Base-by-base conservation (phyloP, 352 stramenopile species). In the Phytopythium helicoides region DNA sequence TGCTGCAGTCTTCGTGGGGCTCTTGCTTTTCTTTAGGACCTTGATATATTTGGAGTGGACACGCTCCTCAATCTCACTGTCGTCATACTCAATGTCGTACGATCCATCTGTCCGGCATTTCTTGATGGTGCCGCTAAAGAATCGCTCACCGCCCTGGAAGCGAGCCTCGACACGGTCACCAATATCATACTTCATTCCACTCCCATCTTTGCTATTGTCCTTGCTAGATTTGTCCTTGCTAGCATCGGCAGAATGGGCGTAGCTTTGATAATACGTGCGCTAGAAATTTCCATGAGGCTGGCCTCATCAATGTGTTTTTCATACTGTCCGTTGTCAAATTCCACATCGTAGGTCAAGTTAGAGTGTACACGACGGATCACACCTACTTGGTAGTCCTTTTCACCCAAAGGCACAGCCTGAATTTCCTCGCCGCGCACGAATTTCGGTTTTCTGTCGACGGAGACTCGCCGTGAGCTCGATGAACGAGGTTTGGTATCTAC, bases 401-500 rank as follows among this genome's bases (percentile, higher is more conserved):
- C 66, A 0, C 73, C 65, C 3, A 86, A 50, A 16, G 75, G 76
- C 26, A 87, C 66, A 2, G 73, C 79, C 62, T 89, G 71, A 19
- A 89, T 73, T 42, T 84, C 73, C 56, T 89, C 76, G 14, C 79
- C 79, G 12, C 62, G 56, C 39, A 75, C 54, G 49, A 87, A 88
- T 2, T 65, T 64, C 0, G 58, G 62, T 18, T 46, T 65, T 23
- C 73, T 58, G 6, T 51, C 58, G 33, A 64, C 59, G 19, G 58
- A 62, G 22, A 55, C 60, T 22, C 58, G 57, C 23, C 53, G 64
- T 36, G 53, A 56, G 23, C 57, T 48, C 14, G 44, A 38, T 4
- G 57, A 70, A 14, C 54, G 60, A 19, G 68, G 61, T 15, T 64
- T 59, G 10, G 71, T 60, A 21, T 67, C 64, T 11, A 60, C 64